Base-by-base conservation (phyloP, 1,284 basidiomycete genomes). In the Uromyces viciae-fabae region DNA sequence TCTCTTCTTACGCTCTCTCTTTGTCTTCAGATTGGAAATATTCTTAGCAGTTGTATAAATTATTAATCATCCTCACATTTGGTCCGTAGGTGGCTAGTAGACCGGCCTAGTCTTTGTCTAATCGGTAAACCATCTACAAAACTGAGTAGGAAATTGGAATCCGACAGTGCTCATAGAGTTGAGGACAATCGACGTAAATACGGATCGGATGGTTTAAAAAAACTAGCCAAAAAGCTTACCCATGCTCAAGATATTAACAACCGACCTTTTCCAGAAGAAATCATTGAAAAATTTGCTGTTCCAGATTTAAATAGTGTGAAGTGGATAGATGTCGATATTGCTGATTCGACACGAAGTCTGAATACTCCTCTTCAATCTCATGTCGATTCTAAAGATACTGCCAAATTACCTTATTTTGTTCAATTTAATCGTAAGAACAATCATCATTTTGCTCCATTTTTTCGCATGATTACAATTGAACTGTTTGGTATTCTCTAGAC, bases 271-370 rank as follows among this genome's bases (percentile, higher is more conserved):
- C 96, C 96, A 5, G 87, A 88, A 9, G 84, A 93, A 54, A 89
- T 98, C 82, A 87, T 98, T 52, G 92, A 90, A 3, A 88, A 90
- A 25, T 99, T 98, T 89, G 91, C 92, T 22, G 91, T 96, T 43
- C 94, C 95, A 0, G 90, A 92, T 84, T 92, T 95, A 31, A 91
- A 92, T 84, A 93, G 91, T 82, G 95, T 99, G 84, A 90, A 92
- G 4, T 99, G 96, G 95, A 95, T 99, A 81, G 91, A 93, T 0
- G 95, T 99, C 1, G 90, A 95, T 84, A 96, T 91, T 7, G 85
- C 85, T 19, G 79, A 83, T 40, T 82, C 77, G 25, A 80, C 74
- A 15, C 82, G 83, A 31, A 86, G 40, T 25, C 56, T 31, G 15
- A 25, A 73, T 38, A 52, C 46, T 73, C 14, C 82, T 9, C 87